Conservation (phyloP, 805 yeast genomes). For the Metschnikowia kofuensis region DNA sequence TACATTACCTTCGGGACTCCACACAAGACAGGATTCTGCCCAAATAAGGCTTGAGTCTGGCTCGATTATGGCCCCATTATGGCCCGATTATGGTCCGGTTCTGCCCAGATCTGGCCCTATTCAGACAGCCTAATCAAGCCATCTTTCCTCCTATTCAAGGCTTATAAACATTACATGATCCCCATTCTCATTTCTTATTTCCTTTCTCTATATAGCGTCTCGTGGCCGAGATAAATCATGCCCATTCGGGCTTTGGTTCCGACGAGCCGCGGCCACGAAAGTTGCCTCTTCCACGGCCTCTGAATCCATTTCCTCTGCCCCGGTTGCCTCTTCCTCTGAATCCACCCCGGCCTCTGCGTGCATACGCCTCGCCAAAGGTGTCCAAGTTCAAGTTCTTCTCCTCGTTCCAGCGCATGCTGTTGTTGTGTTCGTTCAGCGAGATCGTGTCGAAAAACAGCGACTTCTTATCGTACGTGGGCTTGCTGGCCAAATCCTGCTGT, state of each 20-base stretch:
- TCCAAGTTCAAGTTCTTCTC: slow-evolving; percentile 73
- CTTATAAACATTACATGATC: background rate
- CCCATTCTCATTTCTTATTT: background rate
- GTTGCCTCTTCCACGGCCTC: slow-evolving; percentile 49
- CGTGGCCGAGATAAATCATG: slow-evolving; percentile 1
- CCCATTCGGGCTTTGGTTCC: slow-evolving; percentile 21
- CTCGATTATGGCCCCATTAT: too few relatives aligned
- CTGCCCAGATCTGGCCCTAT: too few relatives aligned
- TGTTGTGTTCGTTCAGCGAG: slow-evolving; percentile 52
- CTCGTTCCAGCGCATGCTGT: slow-evolving; percentile 60
- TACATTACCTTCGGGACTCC: too few relatives aligned
- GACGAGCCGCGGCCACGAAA: slow-evolving; percentile 34
- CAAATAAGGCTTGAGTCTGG: too few relatives aligned
- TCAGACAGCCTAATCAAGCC: too few relatives aligned
- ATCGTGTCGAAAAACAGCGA: slow-evolving; percentile 88
- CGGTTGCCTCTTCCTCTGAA: slow-evolving; percentile 33
- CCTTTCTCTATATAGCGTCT: background rate
- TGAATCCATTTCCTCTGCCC: slow-evolving; percentile 26
- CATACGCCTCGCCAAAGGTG: slow-evolving; percentile 76
- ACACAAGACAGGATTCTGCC: too few relatives aligned
- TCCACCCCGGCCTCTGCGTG: slow-evolving; percentile 25
- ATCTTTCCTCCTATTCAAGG: too few relatives aligned
- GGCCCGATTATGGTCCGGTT: too few relatives aligned
- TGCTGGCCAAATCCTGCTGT: slow-evolving; percentile 30
- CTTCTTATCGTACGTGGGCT: slow-evolving; percentile 60